Base-by-base conservation (phyloP, 106 monocot species). In the Dendrobium huoshanense region DNA sequence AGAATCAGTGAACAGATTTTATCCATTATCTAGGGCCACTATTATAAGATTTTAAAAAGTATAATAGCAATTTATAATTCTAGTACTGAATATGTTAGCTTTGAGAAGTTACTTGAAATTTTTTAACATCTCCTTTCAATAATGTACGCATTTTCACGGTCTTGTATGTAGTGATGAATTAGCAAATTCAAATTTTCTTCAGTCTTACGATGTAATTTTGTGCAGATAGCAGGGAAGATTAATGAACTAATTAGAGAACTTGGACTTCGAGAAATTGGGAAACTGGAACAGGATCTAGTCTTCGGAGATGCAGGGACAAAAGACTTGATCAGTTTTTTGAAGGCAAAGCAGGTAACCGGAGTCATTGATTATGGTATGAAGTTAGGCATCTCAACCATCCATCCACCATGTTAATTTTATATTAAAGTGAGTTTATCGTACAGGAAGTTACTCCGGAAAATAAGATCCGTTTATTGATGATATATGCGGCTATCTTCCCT, bases 251-350 rank as follows among this genome's bases (percentile, higher is more conserved):
- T 99, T 31, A 94, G 79, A 80, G 95, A 99, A 72, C 72, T 86
- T 41, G 91, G 89, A 47, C 98, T 99, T 86, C 83, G 91, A 72
- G 95, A 99, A 72, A 68, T 99, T 86, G 98, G 98, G 49, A 89
- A 99, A 37, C 77, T 99, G 22, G 98, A 99, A 80, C 98, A 99
- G 83, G 91, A 99, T 87, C 87, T 99, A 55, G 95, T 95, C 33
- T 99, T 95, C 87, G 98, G 98, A 25, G 92, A 95, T 92, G 98
- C 98, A 55, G 95, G 95, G 67, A 88, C 98, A 19, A 99, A 94
- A 78, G 98, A 99, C 81, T 49, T 99, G 77, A 95, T 99, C 67
- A 91, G 88, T 82, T 99, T 93, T 84, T 73, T 99, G 13, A 88
- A 95, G 68, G 85, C 85, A 77, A 89, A 91, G 17, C 95, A 88